Evolutionary conservation across 768 basidiomycete species (phyloP), one percentile per base, ranked within the genome.

Genomic region (Kwoniella botswanensis): DNA sequence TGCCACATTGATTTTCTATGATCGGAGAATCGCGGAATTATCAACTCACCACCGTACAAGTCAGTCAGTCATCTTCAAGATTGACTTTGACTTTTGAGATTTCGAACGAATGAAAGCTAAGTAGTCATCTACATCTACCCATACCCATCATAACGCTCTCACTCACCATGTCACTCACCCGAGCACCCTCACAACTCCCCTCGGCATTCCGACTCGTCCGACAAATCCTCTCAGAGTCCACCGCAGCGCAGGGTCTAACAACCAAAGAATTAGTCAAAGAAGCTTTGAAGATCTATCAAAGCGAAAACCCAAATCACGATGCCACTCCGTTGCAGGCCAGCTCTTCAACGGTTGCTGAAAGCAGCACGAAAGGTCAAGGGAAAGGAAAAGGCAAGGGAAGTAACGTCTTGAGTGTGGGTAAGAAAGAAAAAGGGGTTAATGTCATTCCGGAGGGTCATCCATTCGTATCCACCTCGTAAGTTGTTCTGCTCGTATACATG

Each of bases 401-500:
- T 35, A 41, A 24, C 18, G 68, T 65, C n/a, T 22, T 62, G 18
- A 42, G n/a, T 24, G 24, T 15, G 9, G 24, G 61, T 10, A 58
- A 29, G 70, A 71, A 29, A 18, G 50, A 56, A 56, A 58, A 58
- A 57, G 57, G 60, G 15, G 44, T 65, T 0, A 69, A 65, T 63
- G 59, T 56, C 12, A 69, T 77, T 9, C 78, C 78, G 12, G 70
- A 71, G 17, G 75, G 70, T 7, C 78, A 79, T 67, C 76, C 76
- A 41, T 79, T 77, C 46, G 55, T 75, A 6, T 77, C 76, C n/a
- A 68, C 73, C 4, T 64, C 65, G 78, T 79, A 65, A 71, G 78
- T 76, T 17, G 11, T 21, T 18, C 10, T 60, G 1, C 58, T 52
- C n/a, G 5, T 52, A 52, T 52, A 52, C 5, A 21, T 52, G 50